Conservation (phyloP, 345 rosid species). For the Barbarea vulgaris region DNA sequence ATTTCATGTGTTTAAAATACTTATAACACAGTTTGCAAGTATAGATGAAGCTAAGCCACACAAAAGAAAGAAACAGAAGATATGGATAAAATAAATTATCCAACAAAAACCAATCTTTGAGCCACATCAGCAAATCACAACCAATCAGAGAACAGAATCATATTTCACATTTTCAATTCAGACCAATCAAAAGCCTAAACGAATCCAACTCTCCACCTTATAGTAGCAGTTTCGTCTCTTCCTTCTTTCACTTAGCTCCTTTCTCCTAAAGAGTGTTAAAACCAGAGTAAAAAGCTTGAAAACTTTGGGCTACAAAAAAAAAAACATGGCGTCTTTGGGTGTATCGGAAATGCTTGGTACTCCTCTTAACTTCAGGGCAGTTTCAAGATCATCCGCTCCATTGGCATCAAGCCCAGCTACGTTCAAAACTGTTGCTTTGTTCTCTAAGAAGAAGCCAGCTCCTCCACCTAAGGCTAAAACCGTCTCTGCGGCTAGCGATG, state of each 20-base stretch:
- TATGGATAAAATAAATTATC: conserved; percentile 50
- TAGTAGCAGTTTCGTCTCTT: conserved; percentile 40
- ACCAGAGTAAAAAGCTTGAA: conserved; percentile 31
- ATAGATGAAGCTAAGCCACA: conserved; percentile 36
- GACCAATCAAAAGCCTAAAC: conserved; percentile 47
- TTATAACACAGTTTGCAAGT: background rate
- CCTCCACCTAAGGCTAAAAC: conserved; percentile 61
- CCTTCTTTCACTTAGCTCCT: conserved; percentile 31
- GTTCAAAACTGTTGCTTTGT: conserved; percentile 78
- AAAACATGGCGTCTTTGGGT: conserved; percentile 81
- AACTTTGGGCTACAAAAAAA: conserved; percentile 18
- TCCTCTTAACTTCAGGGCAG: conserved; percentile 62
- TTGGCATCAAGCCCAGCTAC: conserved; percentile 58
- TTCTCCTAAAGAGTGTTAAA: conserved; percentile 13
- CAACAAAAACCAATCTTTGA: conserved; percentile 44
- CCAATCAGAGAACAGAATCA: conserved; percentile 62
- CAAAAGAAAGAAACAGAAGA: conserved; percentile 29
- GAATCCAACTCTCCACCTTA: conserved; percentile 63
- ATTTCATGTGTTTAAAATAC: conserved; percentile 23
- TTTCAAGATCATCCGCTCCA: conserved; percentile 57
- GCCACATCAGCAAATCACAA: conserved; percentile 47
- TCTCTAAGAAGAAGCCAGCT: conserved; percentile 78
- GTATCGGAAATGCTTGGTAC: conserved; percentile 83
- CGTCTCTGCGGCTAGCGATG: conserved; percentile 59
- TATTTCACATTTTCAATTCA: conserved; percentile 53